Evolutionary conservation across 345 rosid genomes (phyloP), one percentile per base, ranked within the genome.

Genomic region (Citrus glauca): DNA sequence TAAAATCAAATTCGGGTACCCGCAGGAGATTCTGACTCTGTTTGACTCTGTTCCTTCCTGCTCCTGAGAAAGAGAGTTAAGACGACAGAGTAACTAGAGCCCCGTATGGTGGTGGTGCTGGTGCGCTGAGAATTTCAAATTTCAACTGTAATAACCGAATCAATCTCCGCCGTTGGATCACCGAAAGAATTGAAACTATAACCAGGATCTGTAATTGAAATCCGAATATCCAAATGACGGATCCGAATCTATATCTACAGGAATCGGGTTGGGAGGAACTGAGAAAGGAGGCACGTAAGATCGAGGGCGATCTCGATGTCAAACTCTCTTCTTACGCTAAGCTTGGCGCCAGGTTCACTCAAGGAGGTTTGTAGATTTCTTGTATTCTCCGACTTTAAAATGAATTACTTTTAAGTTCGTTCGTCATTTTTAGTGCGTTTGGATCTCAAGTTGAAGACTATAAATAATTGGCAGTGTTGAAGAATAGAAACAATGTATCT

Each of bases 221-320:
- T 22, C 37, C 62, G 71, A 76, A 64, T 86, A 87, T 82, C 85
- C 75, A 79, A 84, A 95, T 93, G 98, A 84, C 86, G 84, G 97
- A 91, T 78, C 69, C 89, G 85, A 90, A 72, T 86, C 85, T 90
- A 79, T 96, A 91, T 88, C 85, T 94, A 71, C 98, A 94, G 86
- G 98, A 96, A 82, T 92, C 97, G 35, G 98, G 98, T 33, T 96
- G 99, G 97, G 99, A 92, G 82, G 99, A 96, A 76, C 88, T 94
- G 73, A 87, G 99, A 85, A 88, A 86, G 75, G 97, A 93, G 71
- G 98, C 98, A 67, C 90, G 98, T 69, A 96, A 91, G 88, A 84
- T 94, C 82, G 99, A 94, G 85, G 95, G 97, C 78, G 98, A 95
- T 92, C 94, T 95, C 79, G 99, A 95, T 65, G 97, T 96, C 66